Percentiles rank a stretch among this genome's conserved stretches.
phyloP scores from a whole-genome alignment of 371 early-diverging fungal genomes.

The Rhizomucor pusillus region DNA sequence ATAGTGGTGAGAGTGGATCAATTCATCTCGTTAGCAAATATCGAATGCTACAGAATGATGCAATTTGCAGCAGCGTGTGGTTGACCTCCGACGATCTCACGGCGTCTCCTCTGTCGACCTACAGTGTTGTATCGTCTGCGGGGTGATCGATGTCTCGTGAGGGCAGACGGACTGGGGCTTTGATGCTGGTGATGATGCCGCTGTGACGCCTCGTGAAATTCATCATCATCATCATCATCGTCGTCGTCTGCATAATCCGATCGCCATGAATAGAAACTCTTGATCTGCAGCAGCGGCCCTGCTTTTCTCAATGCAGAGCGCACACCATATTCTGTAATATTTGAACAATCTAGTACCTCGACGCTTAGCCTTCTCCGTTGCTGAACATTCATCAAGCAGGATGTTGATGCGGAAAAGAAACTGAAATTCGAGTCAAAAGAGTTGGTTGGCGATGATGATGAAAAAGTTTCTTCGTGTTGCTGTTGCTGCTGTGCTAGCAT shows the following conservation, averaged over 20 bases:
- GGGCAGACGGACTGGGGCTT: background rate
- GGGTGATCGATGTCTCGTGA: background rate
- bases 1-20: too few relatives aligned
- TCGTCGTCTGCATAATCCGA: constrained; percentile 12
- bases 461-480: background rate
- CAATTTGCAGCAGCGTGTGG: constrained; percentile 21
- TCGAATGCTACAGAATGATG: constrained; percentile 27
- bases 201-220: constrained; percentile 3
- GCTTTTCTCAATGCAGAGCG: constrained; percentile 30
- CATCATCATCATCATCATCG: constrained; percentile 8
- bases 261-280: constrained; percentile 43
- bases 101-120: constrained; percentile 13
- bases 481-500: constrained; percentile 11
- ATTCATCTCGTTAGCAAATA: too few relatives aligned
- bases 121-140: constrained; percentile 15
- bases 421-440: constrained; percentile 5
- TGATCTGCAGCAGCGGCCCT: constrained; percentile 33
- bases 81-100: constrained; percentile 13
- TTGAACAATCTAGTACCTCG: constrained; percentile 44
- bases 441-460: constrained; percentile 5
- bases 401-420: constrained; percentile 8
- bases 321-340: constrained; percentile 41
- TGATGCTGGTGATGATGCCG: background rate
- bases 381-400: background rate
- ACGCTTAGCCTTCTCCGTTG: constrained; percentile 17